Percentiles rank a stretch among this genome's conserved stretches.
phyloP scores from a whole-genome alignment of 106 monocot genomes.

The Triglochin maritima region DNA sequence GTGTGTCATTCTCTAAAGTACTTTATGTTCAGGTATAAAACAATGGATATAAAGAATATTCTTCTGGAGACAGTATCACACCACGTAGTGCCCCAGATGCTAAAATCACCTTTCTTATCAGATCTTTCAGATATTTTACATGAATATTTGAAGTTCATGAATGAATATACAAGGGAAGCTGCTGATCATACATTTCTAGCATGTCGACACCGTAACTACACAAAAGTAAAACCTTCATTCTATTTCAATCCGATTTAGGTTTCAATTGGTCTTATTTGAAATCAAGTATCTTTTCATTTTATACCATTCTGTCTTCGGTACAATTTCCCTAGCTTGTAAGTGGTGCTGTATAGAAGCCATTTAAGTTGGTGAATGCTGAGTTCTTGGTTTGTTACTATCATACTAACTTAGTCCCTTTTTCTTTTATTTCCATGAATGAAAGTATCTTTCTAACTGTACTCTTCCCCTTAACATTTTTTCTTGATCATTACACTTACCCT shows the following conservation, averaged over 20 bases:
- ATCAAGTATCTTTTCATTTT: too few species aligned
- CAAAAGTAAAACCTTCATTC: slow-evolving; percentile 37
- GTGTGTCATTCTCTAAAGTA: not conserved
- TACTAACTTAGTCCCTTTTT: too few species aligned
- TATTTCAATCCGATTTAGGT: not conserved
- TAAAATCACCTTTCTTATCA: slow-evolving; percentile 49
- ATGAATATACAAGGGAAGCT: slow-evolving; percentile 87
- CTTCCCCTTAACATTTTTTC: too few species aligned
- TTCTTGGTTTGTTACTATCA: too few species aligned
- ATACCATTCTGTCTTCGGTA: too few species aligned
- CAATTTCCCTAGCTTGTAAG: too few species aligned
- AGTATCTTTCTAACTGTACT: too few species aligned
- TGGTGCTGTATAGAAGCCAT: too few species aligned
- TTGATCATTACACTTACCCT: too few species aligned
- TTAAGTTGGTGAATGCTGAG: too few species aligned
- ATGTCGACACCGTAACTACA: slow-evolving; percentile 86
- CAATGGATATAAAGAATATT: slow-evolving; percentile 86
- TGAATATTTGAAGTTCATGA: slow-evolving; percentile 93
- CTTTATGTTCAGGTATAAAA: slow-evolving; percentile 45
- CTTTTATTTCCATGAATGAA: too few species aligned
- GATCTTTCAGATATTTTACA: slow-evolving; percentile 50
- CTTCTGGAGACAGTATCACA: slow-evolving; percentile 73
- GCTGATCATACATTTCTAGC: slow-evolving; percentile 92
- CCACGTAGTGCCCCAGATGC: slow-evolving; percentile 86
- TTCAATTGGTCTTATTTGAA: not conserved